phyloP scores from a whole-genome alignment of 805 yeast genomes.

The Kodamaea restingae region DNA sequence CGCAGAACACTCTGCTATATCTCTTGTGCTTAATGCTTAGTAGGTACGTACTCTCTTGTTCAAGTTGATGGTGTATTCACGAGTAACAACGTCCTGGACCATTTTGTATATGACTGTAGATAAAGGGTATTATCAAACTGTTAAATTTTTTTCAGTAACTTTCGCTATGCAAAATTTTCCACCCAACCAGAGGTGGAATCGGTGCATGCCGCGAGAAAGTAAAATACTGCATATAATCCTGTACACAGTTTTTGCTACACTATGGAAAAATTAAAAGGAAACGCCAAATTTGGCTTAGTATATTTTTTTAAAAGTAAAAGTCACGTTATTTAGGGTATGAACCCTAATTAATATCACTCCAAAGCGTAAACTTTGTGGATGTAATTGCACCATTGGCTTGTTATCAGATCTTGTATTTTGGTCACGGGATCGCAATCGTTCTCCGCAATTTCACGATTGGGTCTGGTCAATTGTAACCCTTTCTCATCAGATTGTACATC shows the following conservation, averaged over 20 bases:
- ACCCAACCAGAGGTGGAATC: conserved; percentile 4
- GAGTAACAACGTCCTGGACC: conserved; percentile 99
- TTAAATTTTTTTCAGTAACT: conserved; percentile 11
- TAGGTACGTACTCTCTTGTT: conserved; percentile 92
- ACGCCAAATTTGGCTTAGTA: background rate
- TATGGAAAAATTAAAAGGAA: background rate
- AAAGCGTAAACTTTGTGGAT: conserved; percentile 33
- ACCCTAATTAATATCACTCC: conserved; percentile 15
- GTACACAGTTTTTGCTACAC: background rate
- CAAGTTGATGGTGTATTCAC: conserved; percentile 99
- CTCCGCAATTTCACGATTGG: background rate
- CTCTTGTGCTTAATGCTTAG: background rate
- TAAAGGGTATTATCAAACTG: conserved; percentile 7
- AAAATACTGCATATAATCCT: conserved; percentile 1
- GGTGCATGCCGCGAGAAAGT: background rate
- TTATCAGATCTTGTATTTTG: conserved; percentile 13
- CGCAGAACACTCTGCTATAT: no score
- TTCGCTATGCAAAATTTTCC: conserved; percentile 7
- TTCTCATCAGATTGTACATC: background rate
- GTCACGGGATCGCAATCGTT: conserved; percentile 10
- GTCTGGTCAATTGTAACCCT: background rate
- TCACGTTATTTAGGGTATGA: conserved; percentile 6
- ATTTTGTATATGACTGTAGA: conserved; percentile 38
- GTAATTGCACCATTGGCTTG: conserved; percentile 24
- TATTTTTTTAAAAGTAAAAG: background rate